Evolutionary conservation across 2,329 filamentous ascomycete genomes (phyloP).

Genomic region (Trichoderma afroharzianum): DNA sequence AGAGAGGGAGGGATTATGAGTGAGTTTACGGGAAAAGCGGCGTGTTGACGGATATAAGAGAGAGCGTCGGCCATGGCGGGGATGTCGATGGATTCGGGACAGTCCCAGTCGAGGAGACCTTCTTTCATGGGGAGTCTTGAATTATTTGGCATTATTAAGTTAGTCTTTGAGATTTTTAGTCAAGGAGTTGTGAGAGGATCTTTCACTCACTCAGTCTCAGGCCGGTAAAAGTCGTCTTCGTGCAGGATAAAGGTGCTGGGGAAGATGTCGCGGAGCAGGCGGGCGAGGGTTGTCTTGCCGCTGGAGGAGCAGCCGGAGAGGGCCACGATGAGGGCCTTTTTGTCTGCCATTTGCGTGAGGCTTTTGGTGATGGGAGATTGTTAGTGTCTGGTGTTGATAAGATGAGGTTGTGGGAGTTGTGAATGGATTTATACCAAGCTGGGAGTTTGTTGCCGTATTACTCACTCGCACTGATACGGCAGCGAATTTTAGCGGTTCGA

Average conservation of each 20-base stretch:
- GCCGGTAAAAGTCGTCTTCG: slow-evolving; percentile 91
- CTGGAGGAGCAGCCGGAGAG: slow-evolving; percentile 89
- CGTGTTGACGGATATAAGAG: slow-evolving; percentile 64
- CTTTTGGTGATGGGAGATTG: background rate
- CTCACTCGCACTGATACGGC: background rate
- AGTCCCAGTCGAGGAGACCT: slow-evolving; percentile 86
- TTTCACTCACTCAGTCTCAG: slow-evolving; percentile 61
- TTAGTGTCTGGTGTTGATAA: background rate
- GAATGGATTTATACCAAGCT: background rate
- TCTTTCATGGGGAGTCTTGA: slow-evolving; percentile 52
- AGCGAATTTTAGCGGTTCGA: slow-evolving; percentile 3
- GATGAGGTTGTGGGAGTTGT: background rate
- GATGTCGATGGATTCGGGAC: slow-evolving; percentile 72
- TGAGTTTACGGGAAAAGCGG: slow-evolving; percentile 57
- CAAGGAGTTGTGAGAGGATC: slow-evolving; percentile 21
- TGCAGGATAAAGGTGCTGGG: slow-evolving; percentile 78
- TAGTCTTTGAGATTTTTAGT: background rate
- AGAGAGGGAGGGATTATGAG: no score
- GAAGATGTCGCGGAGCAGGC: slow-evolving; percentile 79
- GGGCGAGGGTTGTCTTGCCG: slow-evolving; percentile 90
- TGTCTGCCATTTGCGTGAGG: background rate
- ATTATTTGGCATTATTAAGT: background rate
- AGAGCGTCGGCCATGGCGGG: slow-evolving; percentile 64
- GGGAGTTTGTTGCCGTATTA: background rate
- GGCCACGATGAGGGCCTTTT: slow-evolving; percentile 62